phyloP scores from a whole-genome alignment of 768 basidiomycete genomes.

The Hericium erinaceus region DNA sequence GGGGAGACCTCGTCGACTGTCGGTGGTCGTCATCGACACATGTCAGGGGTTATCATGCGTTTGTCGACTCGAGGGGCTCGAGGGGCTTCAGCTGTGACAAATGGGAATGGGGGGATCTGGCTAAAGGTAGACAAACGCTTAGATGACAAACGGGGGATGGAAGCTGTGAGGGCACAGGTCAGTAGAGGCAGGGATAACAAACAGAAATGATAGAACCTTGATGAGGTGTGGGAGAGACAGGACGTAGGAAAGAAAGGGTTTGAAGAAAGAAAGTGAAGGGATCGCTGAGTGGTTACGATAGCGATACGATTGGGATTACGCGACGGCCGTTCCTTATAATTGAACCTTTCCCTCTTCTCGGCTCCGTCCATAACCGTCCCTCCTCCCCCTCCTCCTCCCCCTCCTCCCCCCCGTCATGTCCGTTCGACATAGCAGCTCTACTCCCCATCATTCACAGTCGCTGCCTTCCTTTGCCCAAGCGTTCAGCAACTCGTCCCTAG shows the following conservation, averaged over 20 bases:
- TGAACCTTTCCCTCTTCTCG: slow-evolving; percentile 1
- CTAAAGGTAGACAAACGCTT: no score
- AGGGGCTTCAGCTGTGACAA: neutral
- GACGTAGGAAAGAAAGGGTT: neutral
- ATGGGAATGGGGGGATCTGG: neutral
- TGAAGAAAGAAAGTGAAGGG: neutral
- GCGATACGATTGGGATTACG: neutral
- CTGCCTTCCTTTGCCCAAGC: slow-evolving; percentile 76
- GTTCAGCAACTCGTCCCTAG: slow-evolving; percentile 51
- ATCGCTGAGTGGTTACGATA: neutral
- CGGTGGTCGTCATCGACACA: no score
- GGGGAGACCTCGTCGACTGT: no score
- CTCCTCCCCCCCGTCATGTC: slow-evolving; percentile 9
- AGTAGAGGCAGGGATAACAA: neutral
- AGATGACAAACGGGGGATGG: neutral
- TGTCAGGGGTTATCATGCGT: no score
- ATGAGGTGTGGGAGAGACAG: neutral
- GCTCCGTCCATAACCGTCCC: neutral
- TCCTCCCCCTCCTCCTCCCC: neutral
- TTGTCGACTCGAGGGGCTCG: neutral
- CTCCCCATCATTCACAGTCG: slow-evolving; percentile 37
- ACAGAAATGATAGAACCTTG: neutral
- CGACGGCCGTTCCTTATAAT: slow-evolving; percentile 2
- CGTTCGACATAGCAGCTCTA: slow-evolving; percentile 33
- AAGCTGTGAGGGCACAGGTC: neutral